Base-by-base conservation (phyloP, 2,329 filamentous ascomycete species). In the Byssochlamys sp. region DNA sequence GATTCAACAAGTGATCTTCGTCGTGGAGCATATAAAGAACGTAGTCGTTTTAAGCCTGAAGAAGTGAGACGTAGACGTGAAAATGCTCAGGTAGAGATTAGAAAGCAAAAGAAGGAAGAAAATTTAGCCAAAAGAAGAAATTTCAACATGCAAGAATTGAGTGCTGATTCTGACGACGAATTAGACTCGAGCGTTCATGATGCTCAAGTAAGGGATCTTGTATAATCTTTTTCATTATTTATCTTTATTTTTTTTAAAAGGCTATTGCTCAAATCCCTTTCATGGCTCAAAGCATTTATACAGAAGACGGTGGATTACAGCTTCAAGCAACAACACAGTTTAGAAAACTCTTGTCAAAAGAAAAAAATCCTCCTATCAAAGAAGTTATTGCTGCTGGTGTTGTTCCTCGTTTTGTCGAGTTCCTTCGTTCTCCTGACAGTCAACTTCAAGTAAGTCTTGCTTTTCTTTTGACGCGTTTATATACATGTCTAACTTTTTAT, bases 361-460 rank as follows among this genome's bases (percentile, higher is more conserved):
- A 99, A 81, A 90, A 94, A 71, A 99, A 99, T 80, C 94, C 94
- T 52, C 94, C 94, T 52, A 99, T 99, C 73, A 94, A 99, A 80
- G 91, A 95, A 73, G 94, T 99, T 66, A 99, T 99, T 77, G 95
- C 97, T 83, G 97, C 94, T 59, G 94, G 94, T 70, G 94, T 99
- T 63, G 94, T 99, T 65, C 88, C 86, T 80, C 89, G 94, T 72
- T 99, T 99, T 71, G 94, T 99, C 77, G 91, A 96, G 77, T 99
- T 99, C 78, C 87, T 99, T 60, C 89, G 90, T 73, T 99, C 94
- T 57, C 94, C 94, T 63, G 94, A 99, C n/a, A n/a, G n/a, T n/a
- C n/a, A n/a, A n/a, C n/a, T n/a, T n/a, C n/a, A n/a, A n/a, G n/a
- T n/a, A n/a, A n/a, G n/a, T n/a, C n/a, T n/a, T n/a, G n/a, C n/a